Conservation (phyloP, 305 asterid species). For the Rubia tinctorum region DNA sequence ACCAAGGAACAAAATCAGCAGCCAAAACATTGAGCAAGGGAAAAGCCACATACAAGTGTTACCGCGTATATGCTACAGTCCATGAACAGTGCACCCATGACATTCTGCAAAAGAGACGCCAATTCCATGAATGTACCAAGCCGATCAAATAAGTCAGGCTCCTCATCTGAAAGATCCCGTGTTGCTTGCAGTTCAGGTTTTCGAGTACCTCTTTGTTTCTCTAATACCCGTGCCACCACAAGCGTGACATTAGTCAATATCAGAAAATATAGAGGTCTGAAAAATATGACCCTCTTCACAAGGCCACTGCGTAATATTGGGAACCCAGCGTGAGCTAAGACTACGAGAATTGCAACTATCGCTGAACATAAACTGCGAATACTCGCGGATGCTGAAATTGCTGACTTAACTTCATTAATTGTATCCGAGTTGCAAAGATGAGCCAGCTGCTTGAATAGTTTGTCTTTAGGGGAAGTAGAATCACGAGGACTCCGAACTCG, state of each 20-base stretch:
- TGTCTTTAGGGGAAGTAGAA: slow-evolving; percentile 18
- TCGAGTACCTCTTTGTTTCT: slow-evolving; percentile 23
- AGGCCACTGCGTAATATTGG: slow-evolving; percentile 41
- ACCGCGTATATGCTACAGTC: slow-evolving; percentile 64
- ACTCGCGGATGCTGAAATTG: slow-evolving; percentile 60
- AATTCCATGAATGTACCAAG: slow-evolving; percentile 54
- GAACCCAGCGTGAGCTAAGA: slow-evolving; percentile 45
- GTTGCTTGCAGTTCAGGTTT: slow-evolving; percentile 26
- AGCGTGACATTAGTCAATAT: slow-evolving; percentile 57
- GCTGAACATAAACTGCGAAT: slow-evolving; percentile 47
- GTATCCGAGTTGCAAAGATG: slow-evolving; percentile 28
- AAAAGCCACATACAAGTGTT: slow-evolving; percentile 62
- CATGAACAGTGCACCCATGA: slow-evolving; percentile 51
- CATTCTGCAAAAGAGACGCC: slow-evolving; percentile 44
- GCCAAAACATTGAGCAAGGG: slow-evolving; percentile 40
- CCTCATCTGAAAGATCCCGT: slow-evolving; percentile 27
- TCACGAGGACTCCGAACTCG: slow-evolving; percentile 21
- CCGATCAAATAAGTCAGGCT: slow-evolving; percentile 44
- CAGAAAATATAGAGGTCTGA: slow-evolving; percentile 65
- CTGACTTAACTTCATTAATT: slow-evolving; percentile 41
- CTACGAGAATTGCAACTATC: slow-evolving; percentile 55
- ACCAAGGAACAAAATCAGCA: slow-evolving; percentile 23
- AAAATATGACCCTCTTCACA: slow-evolving; percentile 32
- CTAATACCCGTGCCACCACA: slow-evolving; percentile 40
- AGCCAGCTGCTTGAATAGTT: slow-evolving; percentile 23